phyloP scores from a whole-genome alignment of 2,329 filamentous ascomycete genomes.

The Fusarium ambrosium region DNA sequence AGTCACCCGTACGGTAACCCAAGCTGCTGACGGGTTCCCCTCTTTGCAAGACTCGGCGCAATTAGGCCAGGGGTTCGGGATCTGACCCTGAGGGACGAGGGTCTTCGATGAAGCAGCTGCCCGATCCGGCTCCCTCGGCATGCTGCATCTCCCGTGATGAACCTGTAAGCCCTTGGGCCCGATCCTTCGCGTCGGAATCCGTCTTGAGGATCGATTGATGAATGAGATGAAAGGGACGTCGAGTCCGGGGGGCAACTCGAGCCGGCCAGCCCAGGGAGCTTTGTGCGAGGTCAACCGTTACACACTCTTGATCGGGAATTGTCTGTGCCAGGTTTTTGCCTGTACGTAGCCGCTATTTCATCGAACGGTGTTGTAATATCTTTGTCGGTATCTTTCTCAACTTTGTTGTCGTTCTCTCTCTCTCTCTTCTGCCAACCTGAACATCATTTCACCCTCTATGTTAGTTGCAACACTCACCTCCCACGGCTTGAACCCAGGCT shows the following conservation, averaged over 20 bases:
- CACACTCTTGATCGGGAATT: neutral
- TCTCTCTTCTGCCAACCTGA: too few species aligned
- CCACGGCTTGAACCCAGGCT: neutral
- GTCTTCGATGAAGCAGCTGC: constrained; percentile 17
- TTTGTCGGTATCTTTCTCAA: neutral
- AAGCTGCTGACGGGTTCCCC: neutral
- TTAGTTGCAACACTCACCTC: neutral
- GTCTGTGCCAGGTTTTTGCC: neutral
- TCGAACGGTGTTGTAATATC: neutral
- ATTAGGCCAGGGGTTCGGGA: neutral
- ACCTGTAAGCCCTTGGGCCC: neutral
- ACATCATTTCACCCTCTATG: neutral
- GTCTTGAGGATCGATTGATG: neutral
- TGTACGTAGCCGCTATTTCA: constrained; percentile 15
- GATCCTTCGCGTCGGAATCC: neutral
- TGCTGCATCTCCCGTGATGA: neutral
- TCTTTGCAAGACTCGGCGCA: neutral
- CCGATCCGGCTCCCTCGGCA: neutral
- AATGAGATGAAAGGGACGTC: neutral
- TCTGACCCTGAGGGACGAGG: neutral
- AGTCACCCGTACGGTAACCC: neutral
- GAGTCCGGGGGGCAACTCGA: constrained; percentile 24
- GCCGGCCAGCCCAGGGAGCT: constrained; percentile 11
- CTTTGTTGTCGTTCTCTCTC: too few species aligned
- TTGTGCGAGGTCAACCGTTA: neutral